Percentiles rank a stretch among this genome's conserved stretches.
Evolutionary conservation across 2,329 filamentous ascomycete genomes (phyloP).

Genomic region (Aspergillus sp.): DNA sequence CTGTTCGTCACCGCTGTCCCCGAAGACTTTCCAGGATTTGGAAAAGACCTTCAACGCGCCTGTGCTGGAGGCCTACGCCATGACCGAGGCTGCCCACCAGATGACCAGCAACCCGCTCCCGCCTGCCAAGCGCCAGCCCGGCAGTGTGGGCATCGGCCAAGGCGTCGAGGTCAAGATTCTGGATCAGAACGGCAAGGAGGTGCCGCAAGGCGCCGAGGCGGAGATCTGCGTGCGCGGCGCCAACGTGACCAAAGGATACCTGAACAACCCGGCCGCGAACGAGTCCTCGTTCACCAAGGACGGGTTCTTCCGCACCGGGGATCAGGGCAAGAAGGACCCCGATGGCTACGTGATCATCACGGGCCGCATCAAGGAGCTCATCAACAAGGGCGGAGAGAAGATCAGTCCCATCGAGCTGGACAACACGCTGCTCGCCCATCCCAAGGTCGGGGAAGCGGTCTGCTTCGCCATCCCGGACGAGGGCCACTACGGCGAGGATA

Average conservation of each 20-base stretch:
- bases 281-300: conserved; percentile 67
- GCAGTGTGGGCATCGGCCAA: conserved; percentile 78
- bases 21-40: conserved; percentile 76
- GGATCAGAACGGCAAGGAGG: conserved; percentile 65
- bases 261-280: conserved; percentile 80
- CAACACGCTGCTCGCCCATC: conserved; percentile 73
- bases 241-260: conserved; percentile 81
- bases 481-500: conserved; percentile 73
- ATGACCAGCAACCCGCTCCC: conserved; percentile 63
- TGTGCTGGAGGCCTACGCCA: conserved; percentile 85
- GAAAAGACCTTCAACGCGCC: conserved; percentile 74
- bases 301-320: conserved; percentile 86
- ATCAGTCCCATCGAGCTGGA: conserved; percentile 86
- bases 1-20: conserved; percentile 79
- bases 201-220: conserved; percentile 68
- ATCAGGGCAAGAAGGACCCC: conserved; percentile 76
- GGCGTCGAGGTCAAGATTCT: conserved; percentile 80
- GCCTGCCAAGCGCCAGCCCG: conserved; percentile 71
- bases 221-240: conserved; percentile 81
- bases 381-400: conserved; percentile 86
- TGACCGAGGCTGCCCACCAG: conserved; percentile 75
- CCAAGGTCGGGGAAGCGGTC: conserved; percentile 73
- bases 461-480: conserved; percentile 82
- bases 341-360: conserved; percentile 85
- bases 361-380: conserved; percentile 89